These are phyloP conservation scores for Litsea cubeba DNA, from an alignment of 164 flowering plant species.

Conservation along the genomic window DNA sequence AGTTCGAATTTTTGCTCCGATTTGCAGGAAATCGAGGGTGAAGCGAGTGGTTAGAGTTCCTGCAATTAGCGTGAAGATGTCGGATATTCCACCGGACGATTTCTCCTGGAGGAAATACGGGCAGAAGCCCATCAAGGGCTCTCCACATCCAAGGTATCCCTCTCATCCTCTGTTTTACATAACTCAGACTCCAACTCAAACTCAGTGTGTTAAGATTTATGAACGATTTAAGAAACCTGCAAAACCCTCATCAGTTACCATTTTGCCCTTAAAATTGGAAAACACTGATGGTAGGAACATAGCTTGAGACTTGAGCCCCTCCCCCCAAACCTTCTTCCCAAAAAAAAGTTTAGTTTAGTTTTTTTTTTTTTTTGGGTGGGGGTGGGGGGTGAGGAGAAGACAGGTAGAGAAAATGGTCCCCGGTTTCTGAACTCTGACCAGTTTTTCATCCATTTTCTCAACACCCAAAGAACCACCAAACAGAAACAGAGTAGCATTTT, in stretches of 20 bases:
- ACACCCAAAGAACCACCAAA: no score
- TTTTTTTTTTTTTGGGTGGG: no score
- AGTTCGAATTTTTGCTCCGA: neutral
- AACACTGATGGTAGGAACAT: no score
- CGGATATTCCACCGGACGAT: constrained; percentile 94
- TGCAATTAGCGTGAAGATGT: constrained; percentile 83
- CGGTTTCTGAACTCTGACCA: no score
- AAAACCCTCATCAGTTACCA: neutral
- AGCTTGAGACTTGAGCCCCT: no score
- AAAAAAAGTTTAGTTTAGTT: no score
- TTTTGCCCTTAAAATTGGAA: neutral
- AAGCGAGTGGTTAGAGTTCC: constrained; percentile 81
- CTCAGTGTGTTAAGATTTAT: neutral
- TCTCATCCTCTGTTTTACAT: neutral
- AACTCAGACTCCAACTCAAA: neutral
- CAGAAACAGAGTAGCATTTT: no score
- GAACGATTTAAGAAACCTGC: neutral
- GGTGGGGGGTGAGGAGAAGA: no score
- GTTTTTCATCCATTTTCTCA: no score
- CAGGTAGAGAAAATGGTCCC: no score
- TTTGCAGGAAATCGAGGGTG: constrained; percentile 58
- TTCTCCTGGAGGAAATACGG: constrained; percentile 97
- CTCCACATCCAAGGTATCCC: constrained; percentile 87
- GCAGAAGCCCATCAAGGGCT: constrained; percentile 94
- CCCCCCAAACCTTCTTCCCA: no score